phyloP scores from a whole-genome alignment of 768 basidiomycete species.

The Pisolithus tinctorius region DNA sequence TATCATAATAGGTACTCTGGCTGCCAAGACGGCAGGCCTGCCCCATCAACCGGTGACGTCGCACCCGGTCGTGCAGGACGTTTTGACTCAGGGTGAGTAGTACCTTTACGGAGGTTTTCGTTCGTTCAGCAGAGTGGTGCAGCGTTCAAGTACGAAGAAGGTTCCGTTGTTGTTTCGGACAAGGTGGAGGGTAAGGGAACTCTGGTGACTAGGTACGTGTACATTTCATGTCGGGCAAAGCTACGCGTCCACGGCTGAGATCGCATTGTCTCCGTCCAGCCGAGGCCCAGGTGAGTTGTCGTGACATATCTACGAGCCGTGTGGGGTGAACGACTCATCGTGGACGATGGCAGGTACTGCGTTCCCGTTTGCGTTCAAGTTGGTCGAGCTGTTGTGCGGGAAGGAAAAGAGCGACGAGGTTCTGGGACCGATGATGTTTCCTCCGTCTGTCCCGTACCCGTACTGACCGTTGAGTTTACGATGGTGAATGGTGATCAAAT shows the following conservation, averaged over 20 bases:
- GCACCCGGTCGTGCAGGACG: conserved; percentile 61
- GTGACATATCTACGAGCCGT: neutral
- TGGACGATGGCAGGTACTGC: conserved; percentile 45
- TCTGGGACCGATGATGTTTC: conserved; percentile 66
- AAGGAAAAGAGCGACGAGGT: conserved; percentile 55
- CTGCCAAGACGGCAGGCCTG: conserved; percentile 56
- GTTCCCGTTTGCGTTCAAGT: conserved; percentile 72
- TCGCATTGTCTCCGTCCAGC: conserved; percentile 28
- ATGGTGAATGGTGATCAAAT: neutral
- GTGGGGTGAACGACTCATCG: neutral
- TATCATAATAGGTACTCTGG: conserved; percentile 49
- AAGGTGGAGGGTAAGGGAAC: conserved; percentile 32
- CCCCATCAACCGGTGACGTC: conserved; percentile 66
- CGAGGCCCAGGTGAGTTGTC: conserved; percentile 61
- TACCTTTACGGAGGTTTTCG: neutral
- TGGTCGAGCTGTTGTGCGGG: conserved; percentile 68
- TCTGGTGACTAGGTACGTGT: conserved; percentile 65
- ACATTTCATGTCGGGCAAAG: neutral
- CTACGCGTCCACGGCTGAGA: conserved; percentile 1
- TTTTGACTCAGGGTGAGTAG: conserved; percentile 48
- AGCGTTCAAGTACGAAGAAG: conserved; percentile 74
- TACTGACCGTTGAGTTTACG: conserved; percentile 6
- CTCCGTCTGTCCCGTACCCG: conserved; percentile 41
- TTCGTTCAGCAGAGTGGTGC: neutral
- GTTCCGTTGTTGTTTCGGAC: conserved; percentile 61